Evolutionary conservation across 2,329 filamentous ascomycete species (phyloP).

Genomic region (Dryadomyces quercus-mongolicae): DNA sequence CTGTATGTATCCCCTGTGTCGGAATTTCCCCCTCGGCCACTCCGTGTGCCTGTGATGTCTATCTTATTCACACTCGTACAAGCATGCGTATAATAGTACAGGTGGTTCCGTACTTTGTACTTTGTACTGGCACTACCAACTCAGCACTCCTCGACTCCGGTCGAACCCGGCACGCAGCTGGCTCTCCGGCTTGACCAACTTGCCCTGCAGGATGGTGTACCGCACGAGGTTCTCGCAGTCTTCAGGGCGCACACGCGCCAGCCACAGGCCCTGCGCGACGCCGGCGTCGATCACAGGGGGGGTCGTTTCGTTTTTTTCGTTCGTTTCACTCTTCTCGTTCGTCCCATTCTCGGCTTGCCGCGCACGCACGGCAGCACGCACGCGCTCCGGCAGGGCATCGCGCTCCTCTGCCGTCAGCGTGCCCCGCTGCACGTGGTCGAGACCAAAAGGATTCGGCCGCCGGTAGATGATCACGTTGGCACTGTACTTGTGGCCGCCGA

Average conservation of each 20-base stretch:
- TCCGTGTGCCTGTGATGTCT: too few species aligned
- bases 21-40: too few species aligned
- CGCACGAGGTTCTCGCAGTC: constrained; percentile 87
- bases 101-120: neutral
- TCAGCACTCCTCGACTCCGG: constrained; percentile 63
- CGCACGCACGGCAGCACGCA: constrained; percentile 20
- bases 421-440: constrained; percentile 30
- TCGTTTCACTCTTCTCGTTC: neutral
- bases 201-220: constrained; percentile 85
- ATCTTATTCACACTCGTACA: neutral
- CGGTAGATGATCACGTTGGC: constrained; percentile 93
- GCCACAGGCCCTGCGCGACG: constrained; percentile 84
- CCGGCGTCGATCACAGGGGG: constrained; percentile 26
- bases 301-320: neutral
- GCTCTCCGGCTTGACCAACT: constrained; percentile 77
- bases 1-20: too few species aligned
- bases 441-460: constrained; percentile 42
- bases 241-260: constrained; percentile 72
- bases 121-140: constrained; percentile 51
- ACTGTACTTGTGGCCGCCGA: constrained; percentile 91
- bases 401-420: constrained; percentile 24
- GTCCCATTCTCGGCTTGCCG: constrained; percentile 12
- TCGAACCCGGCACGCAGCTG: constrained; percentile 90
- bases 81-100: neutral
- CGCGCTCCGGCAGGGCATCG: constrained; percentile 14